These are phyloP conservation scores for Aschersonia sp. DNA, from an alignment of 2,329 filamentous ascomycete species.

Conservation along the genomic window DNA sequence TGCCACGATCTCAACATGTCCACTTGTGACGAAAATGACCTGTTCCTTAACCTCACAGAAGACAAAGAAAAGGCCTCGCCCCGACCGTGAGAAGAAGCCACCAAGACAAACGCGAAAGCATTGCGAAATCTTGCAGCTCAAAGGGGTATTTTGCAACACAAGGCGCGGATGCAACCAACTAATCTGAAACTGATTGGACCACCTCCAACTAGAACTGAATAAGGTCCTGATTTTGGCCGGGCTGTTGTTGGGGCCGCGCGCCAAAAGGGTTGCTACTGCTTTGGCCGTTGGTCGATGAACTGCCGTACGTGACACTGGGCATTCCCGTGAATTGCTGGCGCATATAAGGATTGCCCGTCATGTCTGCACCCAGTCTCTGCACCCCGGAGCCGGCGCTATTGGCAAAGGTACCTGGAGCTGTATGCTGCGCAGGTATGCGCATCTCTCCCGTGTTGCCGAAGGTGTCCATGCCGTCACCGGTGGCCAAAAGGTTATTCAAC, in stretches of 20 bases:
- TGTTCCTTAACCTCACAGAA: too few relatives aligned
- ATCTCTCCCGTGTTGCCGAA: conserved; percentile 96
- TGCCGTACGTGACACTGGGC: conserved; percentile 42
- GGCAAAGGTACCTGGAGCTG: conserved; percentile 88
- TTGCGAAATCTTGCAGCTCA: not conserved
- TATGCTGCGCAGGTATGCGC: conserved; percentile 92
- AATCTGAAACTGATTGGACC: not conserved
- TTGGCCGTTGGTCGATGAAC: conserved; percentile 37
- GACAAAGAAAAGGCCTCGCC: not conserved
- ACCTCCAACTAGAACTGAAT: conserved; percentile 41
- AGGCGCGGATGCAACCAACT: not conserved
- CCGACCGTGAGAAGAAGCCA: not conserved
- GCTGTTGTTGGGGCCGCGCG: conserved; percentile 31
- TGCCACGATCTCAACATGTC: too few relatives aligned
- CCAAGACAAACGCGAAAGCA: not conserved
- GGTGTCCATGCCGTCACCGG: conserved; percentile 88
- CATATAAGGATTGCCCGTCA: conserved; percentile 81
- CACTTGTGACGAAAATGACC: too few relatives aligned
- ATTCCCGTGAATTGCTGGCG: conserved; percentile 71
- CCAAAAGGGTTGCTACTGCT: conserved; percentile 44
- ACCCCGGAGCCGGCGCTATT: conserved; percentile 84
- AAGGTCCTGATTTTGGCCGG: conserved; percentile 39
- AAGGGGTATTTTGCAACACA: not conserved
- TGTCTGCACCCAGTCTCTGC: conserved; percentile 52
- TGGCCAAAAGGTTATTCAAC: conserved; percentile 75